Percentiles rank a stretch among this genome's conserved stretches.
phyloP scores from a whole-genome alignment of 345 rosid species.

The Populus davidiana region DNA sequence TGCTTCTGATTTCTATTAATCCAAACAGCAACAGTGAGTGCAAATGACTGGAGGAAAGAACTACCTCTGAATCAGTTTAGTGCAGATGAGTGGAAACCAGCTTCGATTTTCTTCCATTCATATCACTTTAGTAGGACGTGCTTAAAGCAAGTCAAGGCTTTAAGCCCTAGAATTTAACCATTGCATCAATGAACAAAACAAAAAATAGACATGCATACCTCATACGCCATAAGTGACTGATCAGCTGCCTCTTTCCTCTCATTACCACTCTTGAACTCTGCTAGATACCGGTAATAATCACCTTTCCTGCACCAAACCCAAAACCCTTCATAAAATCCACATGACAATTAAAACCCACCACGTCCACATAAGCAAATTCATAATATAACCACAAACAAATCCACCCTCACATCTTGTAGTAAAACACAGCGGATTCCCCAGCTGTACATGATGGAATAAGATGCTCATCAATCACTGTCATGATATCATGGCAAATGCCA shows the following conservation, averaged over 20 bases:
- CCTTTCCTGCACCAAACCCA: slow-evolving; percentile 46
- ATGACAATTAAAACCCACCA: neutral
- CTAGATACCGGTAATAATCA: slow-evolving; percentile 48
- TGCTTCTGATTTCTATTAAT: neutral
- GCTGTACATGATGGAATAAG: slow-evolving; percentile 43
- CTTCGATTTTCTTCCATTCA: neutral
- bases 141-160: neutral
- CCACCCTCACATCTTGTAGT: slow-evolving; percentile 46
- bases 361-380: neutral
- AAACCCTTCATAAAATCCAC: neutral
- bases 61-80: neutral
- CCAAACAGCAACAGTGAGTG: neutral
- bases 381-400: neutral
- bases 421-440: slow-evolving; percentile 49
- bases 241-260: slow-evolving; percentile 58
- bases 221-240: slow-evolving; percentile 48
- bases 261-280: slow-evolving; percentile 47
- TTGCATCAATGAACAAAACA: neutral
- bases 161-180: neutral
- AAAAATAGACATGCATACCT: slow-evolving; percentile 22
- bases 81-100: neutral
- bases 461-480: slow-evolving; percentile 44
- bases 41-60: neutral
- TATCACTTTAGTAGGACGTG: neutral
- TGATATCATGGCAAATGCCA: slow-evolving; percentile 43